Evolutionary conservation across 768 basidiomycete genomes (phyloP), one percentile per base, ranked within the genome.

Genomic region (Lyophyllum atratum): DNA sequence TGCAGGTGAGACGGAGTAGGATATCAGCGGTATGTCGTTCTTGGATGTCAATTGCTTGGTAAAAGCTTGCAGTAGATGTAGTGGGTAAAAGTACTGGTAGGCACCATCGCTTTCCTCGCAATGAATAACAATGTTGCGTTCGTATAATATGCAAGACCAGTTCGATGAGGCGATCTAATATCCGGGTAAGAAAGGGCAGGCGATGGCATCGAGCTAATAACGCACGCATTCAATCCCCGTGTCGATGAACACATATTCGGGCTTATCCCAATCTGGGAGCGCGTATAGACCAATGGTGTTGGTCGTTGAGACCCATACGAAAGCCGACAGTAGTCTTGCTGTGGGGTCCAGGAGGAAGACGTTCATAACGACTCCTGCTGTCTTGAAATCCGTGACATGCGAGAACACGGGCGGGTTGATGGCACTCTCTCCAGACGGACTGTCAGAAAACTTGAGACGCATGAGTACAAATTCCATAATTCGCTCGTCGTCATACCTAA

Each of bases 391-490:
- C 17, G 85, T 81, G n/a, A 88, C 78, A 48, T 76, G 79, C 10
- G 79, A 80, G 63, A 89, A 89, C 1, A 72, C 54, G 1, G 88
- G 87, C 21, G 73, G 70, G 5, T 65, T 58, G 19, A 54, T 55
- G 3, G 74, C 69, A 52, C 68, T 72, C 52, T 72, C 73, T 4
- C 77, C 78, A n/a, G 76, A 72, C 12, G 72, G 70, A 37, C 76
- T 75, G 49, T 82, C 79, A 3, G 80, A 81, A 58, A 90, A 88
- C 10, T 80, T 76, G 9, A 90, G 75, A 55, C 81, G 79, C 85
- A 90, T 88, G 51, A 90, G 77, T 24, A 86, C 78, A 54, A 90
- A 90, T 54, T 87, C 82, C 85, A 87, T 89, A 6, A 85, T 72
- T 40, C 86, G 76, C 45, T 79, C 80, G 62, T 89, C 86, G 49